Percentiles rank a stretch among this genome's conserved stretches.
Conservation (phyloP, 352 stramenopile genomes). For the Phytopythium aichiense region DNA sequence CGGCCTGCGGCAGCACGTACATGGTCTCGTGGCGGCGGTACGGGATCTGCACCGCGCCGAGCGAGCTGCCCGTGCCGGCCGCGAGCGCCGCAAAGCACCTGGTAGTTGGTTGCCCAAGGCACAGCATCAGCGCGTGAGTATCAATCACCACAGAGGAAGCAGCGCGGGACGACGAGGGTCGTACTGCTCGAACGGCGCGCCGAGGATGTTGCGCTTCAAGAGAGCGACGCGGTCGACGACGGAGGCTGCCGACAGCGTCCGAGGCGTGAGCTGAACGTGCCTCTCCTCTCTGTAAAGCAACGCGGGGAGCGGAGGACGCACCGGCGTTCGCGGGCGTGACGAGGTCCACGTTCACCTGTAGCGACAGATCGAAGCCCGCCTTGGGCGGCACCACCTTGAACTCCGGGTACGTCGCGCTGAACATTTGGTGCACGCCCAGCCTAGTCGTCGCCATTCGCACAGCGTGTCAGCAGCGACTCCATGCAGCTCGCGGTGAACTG, state of each 20-base stretch:
- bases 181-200: slow-evolving; percentile 72
- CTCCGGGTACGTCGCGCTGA: slow-evolving; percentile 66
- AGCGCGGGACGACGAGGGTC: slow-evolving; percentile 3
- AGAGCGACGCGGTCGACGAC: slow-evolving; percentile 71
- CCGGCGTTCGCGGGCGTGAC: slow-evolving; percentile 68
- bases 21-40: slow-evolving; percentile 86
- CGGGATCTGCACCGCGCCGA: slow-evolving; percentile 75
- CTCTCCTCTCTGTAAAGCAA: not conserved
- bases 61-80: slow-evolving; percentile 46
- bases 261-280: not conserved
- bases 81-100: slow-evolving; percentile 77
- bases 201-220: slow-evolving; percentile 83
- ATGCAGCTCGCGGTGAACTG: too few relatives aligned
- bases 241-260: slow-evolving; percentile 29
- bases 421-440: slow-evolving; percentile 67
- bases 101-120: slow-evolving; percentile 21
- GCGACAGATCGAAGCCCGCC: slow-evolving; percentile 73
- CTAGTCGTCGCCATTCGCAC: slow-evolving; percentile 15
- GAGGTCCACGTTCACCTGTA: slow-evolving; percentile 72
- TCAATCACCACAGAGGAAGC: not conserved
- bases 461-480: not conserved
- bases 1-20: slow-evolving; percentile 77
- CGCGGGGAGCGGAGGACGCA: slow-evolving; percentile 15
- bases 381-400: slow-evolving; percentile 64
- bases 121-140: not conserved